Conservation (phyloP, 208 protist genomes). For the Wallacemonas collosoma region DNA sequence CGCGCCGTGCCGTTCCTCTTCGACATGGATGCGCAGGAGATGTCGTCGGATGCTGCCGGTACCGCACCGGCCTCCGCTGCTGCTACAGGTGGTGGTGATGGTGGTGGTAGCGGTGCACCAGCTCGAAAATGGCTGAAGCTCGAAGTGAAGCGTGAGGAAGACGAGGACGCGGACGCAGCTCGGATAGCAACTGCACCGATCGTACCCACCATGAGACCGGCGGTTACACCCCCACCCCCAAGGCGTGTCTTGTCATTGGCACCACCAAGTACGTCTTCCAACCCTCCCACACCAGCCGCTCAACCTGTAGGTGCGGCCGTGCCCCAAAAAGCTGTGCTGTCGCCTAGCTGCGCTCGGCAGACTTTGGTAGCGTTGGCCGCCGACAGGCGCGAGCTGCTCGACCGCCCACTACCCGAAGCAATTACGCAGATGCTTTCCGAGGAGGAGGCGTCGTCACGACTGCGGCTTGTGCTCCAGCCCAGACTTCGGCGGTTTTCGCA, state of each 20-base stretch:
- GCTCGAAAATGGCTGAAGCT: constrained; percentile 11
- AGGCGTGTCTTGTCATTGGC: constrained; percentile 12
- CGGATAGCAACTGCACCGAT: background rate
- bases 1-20: constrained; percentile 7
- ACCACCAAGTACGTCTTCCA: background rate
- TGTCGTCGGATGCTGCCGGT: no score
- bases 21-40: background rate
- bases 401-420: constrained; percentile 45
- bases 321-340: background rate
- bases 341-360: background rate
- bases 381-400: constrained; percentile 21
- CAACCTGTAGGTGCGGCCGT: background rate
- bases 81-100: no score
- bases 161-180: background rate
- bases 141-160: constrained; percentile 16
- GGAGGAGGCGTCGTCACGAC: constrained; percentile 61
- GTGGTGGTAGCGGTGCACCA: background rate
- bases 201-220: background rate
- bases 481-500: constrained; percentile 56
- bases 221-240: background rate
- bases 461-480: constrained; percentile 87
- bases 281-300: constrained; percentile 6
- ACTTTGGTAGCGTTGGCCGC: constrained; percentile 53
- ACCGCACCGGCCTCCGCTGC: no score
- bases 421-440: constrained; percentile 66